Conservation (phyloP, 2,329 filamentous ascomycete genomes). For the Neurospora sp. region DNA sequence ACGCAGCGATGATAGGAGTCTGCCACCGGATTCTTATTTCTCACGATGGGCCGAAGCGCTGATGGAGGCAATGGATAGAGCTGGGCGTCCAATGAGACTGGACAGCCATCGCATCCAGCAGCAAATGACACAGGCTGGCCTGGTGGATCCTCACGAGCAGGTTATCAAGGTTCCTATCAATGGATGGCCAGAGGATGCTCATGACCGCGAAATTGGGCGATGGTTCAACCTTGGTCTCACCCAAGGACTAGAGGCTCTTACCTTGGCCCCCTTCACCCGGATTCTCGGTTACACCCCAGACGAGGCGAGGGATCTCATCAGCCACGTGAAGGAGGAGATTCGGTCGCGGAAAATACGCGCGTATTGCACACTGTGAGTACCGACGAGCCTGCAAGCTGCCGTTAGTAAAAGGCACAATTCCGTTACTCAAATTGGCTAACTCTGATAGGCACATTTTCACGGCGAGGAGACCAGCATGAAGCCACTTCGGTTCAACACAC, state of each 20-base stretch:
- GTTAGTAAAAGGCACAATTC: background rate
- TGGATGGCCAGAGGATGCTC: conserved; percentile 57
- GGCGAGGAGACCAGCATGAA: conserved; percentile 20
- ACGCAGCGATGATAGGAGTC: conserved; percentile 56
- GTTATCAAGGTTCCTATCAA: conserved; percentile 63
- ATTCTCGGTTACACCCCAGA: conserved; percentile 49
- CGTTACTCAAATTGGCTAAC: conserved; percentile 10
- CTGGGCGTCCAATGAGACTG: conserved; percentile 56
- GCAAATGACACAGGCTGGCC: conserved; percentile 61
- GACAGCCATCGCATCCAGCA: conserved; percentile 41
- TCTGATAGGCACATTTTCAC: conserved; percentile 25
- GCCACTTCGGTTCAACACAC: background rate
- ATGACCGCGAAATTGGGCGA: conserved; percentile 58
- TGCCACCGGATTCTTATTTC: conserved; percentile 48
- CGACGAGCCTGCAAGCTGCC: background rate
- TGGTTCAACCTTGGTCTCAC: conserved; percentile 79
- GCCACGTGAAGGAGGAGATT: conserved; percentile 57
- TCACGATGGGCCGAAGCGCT: conserved; percentile 62
- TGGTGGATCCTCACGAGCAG: conserved; percentile 67
- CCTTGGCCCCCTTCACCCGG: conserved; percentile 62
- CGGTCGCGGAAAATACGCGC: conserved; percentile 57
- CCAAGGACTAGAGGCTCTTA: conserved; percentile 63
- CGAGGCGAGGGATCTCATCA: conserved; percentile 54
- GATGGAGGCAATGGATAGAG: conserved; percentile 55
- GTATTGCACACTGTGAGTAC: conserved; percentile 68